These are phyloP conservation scores for Carex arenaria DNA, from an alignment of 202 grass and related monocot genomes.

Conservation along the genomic window DNA sequence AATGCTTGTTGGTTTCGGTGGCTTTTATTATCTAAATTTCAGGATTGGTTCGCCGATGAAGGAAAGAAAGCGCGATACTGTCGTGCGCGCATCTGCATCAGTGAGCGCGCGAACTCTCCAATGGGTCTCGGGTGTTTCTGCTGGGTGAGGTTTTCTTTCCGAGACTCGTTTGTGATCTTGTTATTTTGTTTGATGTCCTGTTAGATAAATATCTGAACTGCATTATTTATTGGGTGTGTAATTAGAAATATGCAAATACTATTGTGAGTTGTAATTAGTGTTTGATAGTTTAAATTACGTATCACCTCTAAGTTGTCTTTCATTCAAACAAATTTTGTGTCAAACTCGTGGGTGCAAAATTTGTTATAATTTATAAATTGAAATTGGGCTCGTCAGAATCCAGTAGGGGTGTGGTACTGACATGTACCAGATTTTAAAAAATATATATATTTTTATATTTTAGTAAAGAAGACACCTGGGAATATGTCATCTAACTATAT, in stretches of 20 bases:
- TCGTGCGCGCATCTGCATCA: conserved; percentile 45
- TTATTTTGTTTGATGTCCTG: not conserved
- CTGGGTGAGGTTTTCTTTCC: conserved; percentile 42
- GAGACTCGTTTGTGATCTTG: not conserved
- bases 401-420: not conserved
- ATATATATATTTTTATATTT: no score
- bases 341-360: not conserved
- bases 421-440: not conserved
- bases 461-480: no score
- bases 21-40: not conserved
- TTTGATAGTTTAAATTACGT: not conserved
- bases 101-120: conserved; percentile 47
- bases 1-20: not conserved
- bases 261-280: conserved; percentile 13
- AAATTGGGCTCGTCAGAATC: not conserved
- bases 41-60: conserved; percentile 30
- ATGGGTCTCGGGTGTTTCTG: conserved; percentile 65
- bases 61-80: conserved; percentile 11
- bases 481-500: not conserved
- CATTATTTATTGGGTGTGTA: not conserved
- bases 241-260: not conserved
- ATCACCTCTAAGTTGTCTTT: not conserved
- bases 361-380: not conserved
- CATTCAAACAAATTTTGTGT: not conserved
- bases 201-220: not conserved